Conservation (phyloP, 2,329 filamentous ascomycete genomes). For the Diplodia intermedia region DNA sequence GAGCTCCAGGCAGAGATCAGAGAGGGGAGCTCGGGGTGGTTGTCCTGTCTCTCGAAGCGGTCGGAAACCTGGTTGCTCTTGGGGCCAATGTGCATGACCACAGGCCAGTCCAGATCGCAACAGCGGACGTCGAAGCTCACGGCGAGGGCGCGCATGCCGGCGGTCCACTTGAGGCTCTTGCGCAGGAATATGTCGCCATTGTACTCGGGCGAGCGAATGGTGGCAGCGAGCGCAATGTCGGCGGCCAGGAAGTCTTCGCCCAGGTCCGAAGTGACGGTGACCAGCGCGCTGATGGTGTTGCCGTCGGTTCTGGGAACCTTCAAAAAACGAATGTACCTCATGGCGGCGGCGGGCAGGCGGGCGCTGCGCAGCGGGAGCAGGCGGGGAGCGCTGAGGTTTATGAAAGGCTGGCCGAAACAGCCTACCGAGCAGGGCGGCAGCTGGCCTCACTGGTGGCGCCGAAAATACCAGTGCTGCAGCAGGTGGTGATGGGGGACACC, state of each 20-base stretch:
- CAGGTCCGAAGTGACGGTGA: conserved; percentile 73
- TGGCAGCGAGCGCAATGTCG: conserved; percentile 53
- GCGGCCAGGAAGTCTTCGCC: conserved; percentile 68
- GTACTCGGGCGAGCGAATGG: conserved; percentile 43
- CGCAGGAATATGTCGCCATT: conserved; percentile 52
- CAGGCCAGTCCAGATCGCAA: conserved; percentile 48
- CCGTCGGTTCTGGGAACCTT: conserved; percentile 63
- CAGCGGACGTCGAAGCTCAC: conserved; percentile 52
- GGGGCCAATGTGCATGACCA: conserved; percentile 51
- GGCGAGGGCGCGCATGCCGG: conserved; percentile 53
- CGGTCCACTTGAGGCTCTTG: conserved; percentile 54
- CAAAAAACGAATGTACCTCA: conserved; percentile 71
- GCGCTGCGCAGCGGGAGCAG: not conserved
- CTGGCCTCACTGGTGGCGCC: conserved; percentile 3
- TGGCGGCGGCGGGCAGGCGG: conserved; percentile 33
- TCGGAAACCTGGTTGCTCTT: conserved; percentile 42
- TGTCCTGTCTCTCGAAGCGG: conserved; percentile 39
- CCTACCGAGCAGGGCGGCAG: not conserved
- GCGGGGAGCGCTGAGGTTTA: conserved; percentile 14
- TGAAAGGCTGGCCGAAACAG: conserved; percentile 4
- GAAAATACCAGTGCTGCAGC: not conserved
- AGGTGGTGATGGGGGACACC: not conserved
- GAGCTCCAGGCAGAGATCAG: conserved; percentile 66
- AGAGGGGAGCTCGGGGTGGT: conserved; percentile 47
- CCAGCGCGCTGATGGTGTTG: conserved; percentile 57